Percentiles rank a stretch among this genome's conserved stretches.
Evolutionary conservation across 2,329 filamentous ascomycete species (phyloP).

Genomic region (Furcasterigmium furcatum): DNA sequence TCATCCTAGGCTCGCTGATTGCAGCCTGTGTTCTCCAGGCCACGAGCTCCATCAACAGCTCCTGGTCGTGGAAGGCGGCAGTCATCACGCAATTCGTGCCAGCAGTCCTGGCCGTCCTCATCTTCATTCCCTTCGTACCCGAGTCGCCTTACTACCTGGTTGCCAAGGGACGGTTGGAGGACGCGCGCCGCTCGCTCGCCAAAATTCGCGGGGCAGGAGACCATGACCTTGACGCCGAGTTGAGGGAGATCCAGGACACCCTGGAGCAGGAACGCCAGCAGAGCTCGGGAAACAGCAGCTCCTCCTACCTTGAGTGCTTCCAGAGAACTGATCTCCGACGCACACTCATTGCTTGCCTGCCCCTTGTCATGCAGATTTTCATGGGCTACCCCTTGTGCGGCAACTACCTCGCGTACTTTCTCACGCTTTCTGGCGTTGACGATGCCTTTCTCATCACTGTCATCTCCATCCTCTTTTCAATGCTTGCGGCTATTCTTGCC

Average conservation of each 20-base stretch:
- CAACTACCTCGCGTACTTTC: constrained; percentile 5
- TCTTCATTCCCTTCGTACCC: constrained; percentile 66
- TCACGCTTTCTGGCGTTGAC: not conserved
- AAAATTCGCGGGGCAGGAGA: constrained; percentile 61
- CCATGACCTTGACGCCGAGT: constrained; percentile 78
- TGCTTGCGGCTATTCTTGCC: constrained; percentile 5
- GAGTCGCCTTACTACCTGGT: constrained; percentile 78
- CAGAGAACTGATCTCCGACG: constrained; percentile 13
- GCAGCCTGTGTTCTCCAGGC: constrained; percentile 1
- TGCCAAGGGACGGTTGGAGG: constrained; percentile 58
- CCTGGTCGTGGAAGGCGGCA: constrained; percentile 2
- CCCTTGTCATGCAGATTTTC: constrained; percentile 9
- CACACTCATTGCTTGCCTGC: constrained; percentile 4
- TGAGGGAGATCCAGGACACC: constrained; percentile 87
- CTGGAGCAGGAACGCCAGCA: constrained; percentile 59
- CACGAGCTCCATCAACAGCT: not conserved
- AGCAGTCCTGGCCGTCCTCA: constrained; percentile 58
- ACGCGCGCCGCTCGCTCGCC: constrained; percentile 64
- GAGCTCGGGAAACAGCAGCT: constrained; percentile 1
- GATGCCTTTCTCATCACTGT: not conserved
- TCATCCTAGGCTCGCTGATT: not conserved
- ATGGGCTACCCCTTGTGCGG: constrained; percentile 1
- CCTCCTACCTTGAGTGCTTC: constrained; percentile 22
- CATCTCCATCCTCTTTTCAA: not conserved
- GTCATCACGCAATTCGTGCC: constrained; percentile 55